Evolutionary conservation across 2,329 filamentous ascomycete species (phyloP), one percentile per base, ranked within the genome.

Genomic region (Claviceps cyperi): DNA sequence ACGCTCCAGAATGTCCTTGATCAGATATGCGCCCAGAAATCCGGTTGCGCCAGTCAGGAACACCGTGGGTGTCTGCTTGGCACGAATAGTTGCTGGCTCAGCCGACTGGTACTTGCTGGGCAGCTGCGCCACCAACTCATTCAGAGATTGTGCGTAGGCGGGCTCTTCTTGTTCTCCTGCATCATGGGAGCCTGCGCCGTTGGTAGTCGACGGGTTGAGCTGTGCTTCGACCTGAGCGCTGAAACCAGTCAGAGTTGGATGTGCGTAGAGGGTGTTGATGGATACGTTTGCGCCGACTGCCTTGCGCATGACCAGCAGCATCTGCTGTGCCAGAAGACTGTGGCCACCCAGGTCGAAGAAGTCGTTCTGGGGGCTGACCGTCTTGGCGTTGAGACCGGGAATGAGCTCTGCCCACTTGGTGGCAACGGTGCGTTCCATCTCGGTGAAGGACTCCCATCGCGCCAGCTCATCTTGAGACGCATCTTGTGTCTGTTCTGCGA

Each of bases 21-120:
- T 70, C 11, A 96, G 71, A 60, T 89, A 94, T 0, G 86, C 77
- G 28, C 90, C 90, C 19, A 96, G 67, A 71, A 96, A 96, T 21
- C 62, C 62, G 1, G 61, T 96, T 4, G 86, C 88, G 43, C 91
- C 89, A 2, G 90, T 96, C 5, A 96, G 69, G 64, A 96, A 85
- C 11, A 92, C 74, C 0, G 83, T 88, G 9, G 46, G 46, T 15
- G 14, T 47, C 36, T 47, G 60, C 52, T 51, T 65, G 53, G 54
- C 64, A 57, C 13, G 63, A 56, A 21, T 58, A 46, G 36, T 55
- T 52, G 21, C 55, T 1, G 80, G 75, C 9, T 60, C 59, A 1
- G 60, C 61, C 2, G 57, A 54, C 44, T 61, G 62, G 48, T 64
- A 65, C 37, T 55, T 62, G 28, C 58, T 57, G 1, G 78, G 74